Evolutionary conservation across 345 rosid species (phyloP).

Genomic region (Erysimum cheiranthoides): DNA sequence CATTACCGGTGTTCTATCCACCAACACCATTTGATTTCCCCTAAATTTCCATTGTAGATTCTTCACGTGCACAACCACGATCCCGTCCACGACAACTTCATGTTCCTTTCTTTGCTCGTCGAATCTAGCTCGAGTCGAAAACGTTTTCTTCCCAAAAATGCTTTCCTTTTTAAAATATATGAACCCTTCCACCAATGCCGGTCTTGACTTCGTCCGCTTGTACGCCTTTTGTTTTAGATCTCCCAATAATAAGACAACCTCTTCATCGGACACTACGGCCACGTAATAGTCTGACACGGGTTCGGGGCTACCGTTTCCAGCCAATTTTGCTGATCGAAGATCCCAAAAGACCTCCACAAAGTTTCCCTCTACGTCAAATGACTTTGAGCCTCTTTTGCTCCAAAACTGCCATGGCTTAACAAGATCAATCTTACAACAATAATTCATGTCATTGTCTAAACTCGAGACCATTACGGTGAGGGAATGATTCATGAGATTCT

Average conservation of each 20-base stretch:
- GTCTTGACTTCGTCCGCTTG: constrained; percentile 81
- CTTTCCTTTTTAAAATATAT: constrained; percentile 79
- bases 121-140: constrained; percentile 72
- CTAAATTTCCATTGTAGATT: constrained; percentile 97
- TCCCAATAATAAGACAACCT: constrained; percentile 81
- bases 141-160: constrained; percentile 79
- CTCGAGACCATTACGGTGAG: constrained; percentile 65
- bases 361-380: constrained; percentile 71
- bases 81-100: constrained; percentile 85
- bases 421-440: constrained; percentile 71
- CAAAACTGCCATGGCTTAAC: constrained; percentile 88
- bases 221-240: constrained; percentile 85
- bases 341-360: constrained; percentile 80
- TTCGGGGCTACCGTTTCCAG: constrained; percentile 72
- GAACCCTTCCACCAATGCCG: constrained; percentile 67
- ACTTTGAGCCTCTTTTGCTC: constrained; percentile 82
- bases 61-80: constrained; percentile 70
- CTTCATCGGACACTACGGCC: constrained; percentile 82
- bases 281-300: constrained; percentile 78
- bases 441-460: constrained; percentile 60
- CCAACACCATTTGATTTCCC: constrained; percentile 87
- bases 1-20: constrained; percentile 76
- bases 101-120: constrained; percentile 71
- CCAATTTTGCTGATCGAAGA: constrained; percentile 76
- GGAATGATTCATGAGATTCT: constrained; percentile 76